These are phyloP conservation scores for Coleophoma cylindrospora DNA, from an alignment of 2,329 filamentous ascomycete species.

Conservation along the genomic window DNA sequence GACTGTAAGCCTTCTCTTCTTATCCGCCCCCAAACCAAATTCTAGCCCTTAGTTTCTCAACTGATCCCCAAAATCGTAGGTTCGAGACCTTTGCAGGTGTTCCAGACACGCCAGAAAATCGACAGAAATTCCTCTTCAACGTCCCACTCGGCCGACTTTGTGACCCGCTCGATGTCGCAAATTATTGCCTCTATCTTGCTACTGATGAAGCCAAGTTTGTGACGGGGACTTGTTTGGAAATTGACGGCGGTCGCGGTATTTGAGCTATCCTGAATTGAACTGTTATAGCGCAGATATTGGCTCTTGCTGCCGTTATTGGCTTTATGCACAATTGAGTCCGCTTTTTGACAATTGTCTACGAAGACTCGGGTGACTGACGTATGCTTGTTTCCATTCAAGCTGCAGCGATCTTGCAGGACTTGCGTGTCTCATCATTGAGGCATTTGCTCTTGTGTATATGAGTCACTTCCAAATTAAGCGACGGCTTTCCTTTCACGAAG, in stretches of 20 bases:
- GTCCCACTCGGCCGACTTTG: conserved; percentile 51
- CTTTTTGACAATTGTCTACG: too few species aligned
- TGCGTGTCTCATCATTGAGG: too few species aligned
- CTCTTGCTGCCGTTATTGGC: too few species aligned
- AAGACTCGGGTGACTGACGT: too few species aligned
- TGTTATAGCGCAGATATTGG: too few species aligned
- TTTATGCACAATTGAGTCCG: too few species aligned
- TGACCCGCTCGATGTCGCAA: conserved; percentile 62
- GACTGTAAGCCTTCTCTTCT: conserved; percentile 32
- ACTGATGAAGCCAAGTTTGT: conserved; percentile 69
- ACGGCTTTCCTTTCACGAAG: too few species aligned
- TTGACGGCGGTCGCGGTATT: conserved; percentile 47
- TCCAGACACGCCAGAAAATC: conserved; percentile 56
- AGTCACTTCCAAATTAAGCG: too few species aligned
- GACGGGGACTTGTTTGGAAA: conserved; percentile 65
- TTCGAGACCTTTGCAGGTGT: conserved; percentile 49
- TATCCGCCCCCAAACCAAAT: conserved; percentile 21
- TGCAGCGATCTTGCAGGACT: too few species aligned
- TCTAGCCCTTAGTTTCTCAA: not conserved
- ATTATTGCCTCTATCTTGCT: conserved; percentile 64
- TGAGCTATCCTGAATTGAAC: conserved; percentile 3
- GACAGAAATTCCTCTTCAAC: conserved; percentile 46
- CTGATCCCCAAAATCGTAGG: conserved; percentile 2
- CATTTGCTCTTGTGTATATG: too few species aligned
- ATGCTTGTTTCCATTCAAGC: too few species aligned